Evolutionary conservation across 73 alveolate genomes (phyloP), one percentile per base, ranked within the genome.

Genomic region (Paramecium sonneborni): DNA sequence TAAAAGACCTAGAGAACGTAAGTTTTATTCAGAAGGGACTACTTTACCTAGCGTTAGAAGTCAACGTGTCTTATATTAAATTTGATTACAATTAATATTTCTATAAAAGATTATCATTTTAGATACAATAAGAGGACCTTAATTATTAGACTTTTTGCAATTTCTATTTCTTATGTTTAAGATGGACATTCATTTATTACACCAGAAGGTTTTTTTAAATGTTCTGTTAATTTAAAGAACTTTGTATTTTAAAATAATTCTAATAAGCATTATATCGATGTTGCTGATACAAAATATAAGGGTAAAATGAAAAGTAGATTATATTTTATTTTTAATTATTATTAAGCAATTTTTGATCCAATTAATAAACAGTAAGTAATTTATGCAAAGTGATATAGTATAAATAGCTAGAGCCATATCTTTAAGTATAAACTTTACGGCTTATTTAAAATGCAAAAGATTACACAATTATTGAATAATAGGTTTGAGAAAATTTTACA

Each of bases 371-470:
- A 85, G 32, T 72, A 56, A 18, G 85, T 85, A 18, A 85, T 55
- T 9, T 56, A 39, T 84, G 85, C 85, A 10, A n/a, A 68, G 85
- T 28, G 85, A 68, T 18, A 68, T 68, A 7, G 85, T 68, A 20
- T 68, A 20, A 6, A 68, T 68, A 18, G 85, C 23, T 7, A 68
- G 85, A 68, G 85, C 85, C 5, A 23, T 46, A 18, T 68, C 85
- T 5, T 68, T 68, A 6, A 68, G 10, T 70, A 85, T 95, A 11
- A 92, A 39, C 95, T 95, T 95, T 85, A 85, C 92, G 46, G 97
- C 95, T 5, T 95, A 95, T 88, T 86, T 95, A 6, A 28, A 93
- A 32, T 48, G 56, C 35, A 94, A 95, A 34, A 18, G 95, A 92
- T 18, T 86, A 44, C 7, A 34, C 93, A 24, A 95, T 95, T 30